phyloP scores from a whole-genome alignment of 2,329 filamentous ascomycete genomes.

The Ampelomyces quisqualis region DNA sequence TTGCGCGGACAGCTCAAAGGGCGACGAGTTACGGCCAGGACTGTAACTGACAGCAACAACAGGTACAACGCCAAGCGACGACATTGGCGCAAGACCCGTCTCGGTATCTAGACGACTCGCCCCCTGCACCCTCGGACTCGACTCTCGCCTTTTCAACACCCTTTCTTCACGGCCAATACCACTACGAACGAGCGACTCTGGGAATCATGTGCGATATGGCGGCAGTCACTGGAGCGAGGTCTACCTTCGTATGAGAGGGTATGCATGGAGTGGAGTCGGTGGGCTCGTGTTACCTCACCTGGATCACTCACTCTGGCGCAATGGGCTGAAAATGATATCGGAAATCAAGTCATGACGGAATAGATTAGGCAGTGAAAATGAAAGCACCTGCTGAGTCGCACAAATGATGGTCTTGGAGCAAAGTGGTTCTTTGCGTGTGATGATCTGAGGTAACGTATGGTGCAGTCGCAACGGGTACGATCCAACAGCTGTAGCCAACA shows the following conservation, averaged over 20 bases:
- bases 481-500: background rate
- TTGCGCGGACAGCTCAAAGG: background rate
- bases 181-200: slow-evolving; percentile 32
- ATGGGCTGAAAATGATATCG: slow-evolving; percentile 36
- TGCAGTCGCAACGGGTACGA: too few relatives aligned
- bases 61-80: slow-evolving; percentile 99
- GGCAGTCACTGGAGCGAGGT: slow-evolving; percentile 28
- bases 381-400: slow-evolving; percentile 38
- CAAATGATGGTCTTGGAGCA: slow-evolving; percentile 1
- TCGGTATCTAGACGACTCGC: slow-evolving; percentile 84
- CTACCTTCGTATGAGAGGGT: slow-evolving; percentile 27
- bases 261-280: slow-evolving; percentile 27
- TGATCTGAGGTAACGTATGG: slow-evolving; percentile 1
- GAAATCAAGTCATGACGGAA: slow-evolving; percentile 35
- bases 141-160: slow-evolving; percentile 30
- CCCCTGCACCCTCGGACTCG: slow-evolving; percentile 40
- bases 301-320: slow-evolving; percentile 41
- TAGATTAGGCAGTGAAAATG: slow-evolving; percentile 43
- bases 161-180: slow-evolving; percentile 22
- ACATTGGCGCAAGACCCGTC: slow-evolving; percentile 99
- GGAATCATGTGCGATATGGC: slow-evolving; percentile 35
- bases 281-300: slow-evolving; percentile 25
- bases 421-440: slow-evolving; percentile 6
- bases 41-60: slow-evolving; percentile 26
- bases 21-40: slow-evolving; percentile 3